A percentile compares a stretch with the other conserved stretches of the same genome.
Evolutionary conservation across 2,329 filamentous ascomycete genomes (phyloP).

Genomic region (Aspergillus pseudonomiae): DNA sequence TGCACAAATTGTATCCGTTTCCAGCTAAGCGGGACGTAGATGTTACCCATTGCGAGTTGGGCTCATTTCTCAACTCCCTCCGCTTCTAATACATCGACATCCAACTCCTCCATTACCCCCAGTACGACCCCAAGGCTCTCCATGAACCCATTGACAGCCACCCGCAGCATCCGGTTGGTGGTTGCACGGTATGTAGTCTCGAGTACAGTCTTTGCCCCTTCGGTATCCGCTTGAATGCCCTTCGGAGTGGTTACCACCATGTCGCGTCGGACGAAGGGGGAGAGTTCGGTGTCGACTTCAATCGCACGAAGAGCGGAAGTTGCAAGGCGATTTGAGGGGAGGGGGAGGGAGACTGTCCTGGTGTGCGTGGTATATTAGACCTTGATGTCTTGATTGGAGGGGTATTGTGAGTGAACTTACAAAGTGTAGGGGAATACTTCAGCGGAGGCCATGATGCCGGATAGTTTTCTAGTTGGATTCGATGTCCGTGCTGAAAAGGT

Average conservation of each 20-base stretch:
- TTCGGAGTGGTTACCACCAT: constrained; percentile 59
- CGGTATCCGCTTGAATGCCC: constrained; percentile 20
- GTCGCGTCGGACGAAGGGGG: constrained; percentile 74
- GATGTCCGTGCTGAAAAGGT: background rate
- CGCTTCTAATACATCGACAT: constrained; percentile 73
- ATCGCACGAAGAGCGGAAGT: constrained; percentile 74
- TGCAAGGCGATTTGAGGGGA: constrained; percentile 79
- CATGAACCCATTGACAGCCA: constrained; percentile 95
- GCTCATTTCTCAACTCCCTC: constrained; percentile 29
- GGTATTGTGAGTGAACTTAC: constrained; percentile 28
- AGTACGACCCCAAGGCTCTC: constrained; percentile 83
- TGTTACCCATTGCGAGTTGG: background rate
- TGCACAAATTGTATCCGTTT: background rate
- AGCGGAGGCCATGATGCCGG: constrained; percentile 25
- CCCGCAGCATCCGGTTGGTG: constrained; percentile 94
- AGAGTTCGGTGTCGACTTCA: constrained; percentile 86
- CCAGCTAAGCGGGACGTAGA: background rate
- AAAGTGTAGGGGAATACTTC: constrained; percentile 44
- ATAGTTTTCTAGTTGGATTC: background rate
- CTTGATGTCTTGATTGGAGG: constrained; percentile 7
- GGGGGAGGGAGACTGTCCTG: constrained; percentile 76
- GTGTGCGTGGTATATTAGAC: constrained; percentile 15
- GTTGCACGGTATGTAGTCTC: constrained; percentile 79
- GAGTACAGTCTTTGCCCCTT: constrained; percentile 58
- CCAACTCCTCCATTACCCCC: constrained; percentile 87